Conservation (phyloP, 2,329 filamentous ascomycete species). For the Chaetomiaceae sp. region DNA sequence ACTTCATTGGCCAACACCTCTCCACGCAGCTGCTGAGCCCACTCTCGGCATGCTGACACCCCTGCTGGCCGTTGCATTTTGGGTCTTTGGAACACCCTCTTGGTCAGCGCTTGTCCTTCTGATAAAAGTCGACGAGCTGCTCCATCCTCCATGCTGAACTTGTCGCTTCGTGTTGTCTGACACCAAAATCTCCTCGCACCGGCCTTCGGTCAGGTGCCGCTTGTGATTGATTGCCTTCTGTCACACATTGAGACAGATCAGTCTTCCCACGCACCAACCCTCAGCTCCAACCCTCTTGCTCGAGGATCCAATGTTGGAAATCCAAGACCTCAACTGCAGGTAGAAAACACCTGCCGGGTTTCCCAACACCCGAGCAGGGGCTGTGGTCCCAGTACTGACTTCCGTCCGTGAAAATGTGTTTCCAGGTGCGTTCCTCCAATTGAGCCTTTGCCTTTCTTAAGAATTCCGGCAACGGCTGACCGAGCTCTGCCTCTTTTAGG, state of each 20-base stretch:
- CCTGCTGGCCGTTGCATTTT: slow-evolving; percentile 2
- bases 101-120: neutral
- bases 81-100: neutral
- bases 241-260: neutral
- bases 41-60: slow-evolving; percentile 5
- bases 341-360: too few species aligned
- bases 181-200: neutral
- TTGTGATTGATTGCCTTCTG: neutral
- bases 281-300: neutral
- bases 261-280: too few species aligned
- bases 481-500: slow-evolving; percentile 6
- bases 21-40: slow-evolving; percentile 10
- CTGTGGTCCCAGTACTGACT: too few species aligned
- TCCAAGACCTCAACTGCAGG: too few species aligned
- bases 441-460: too few species aligned
- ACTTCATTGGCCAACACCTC: slow-evolving; percentile 16
- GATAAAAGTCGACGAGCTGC: neutral
- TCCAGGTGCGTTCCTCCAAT: slow-evolving; percentile 13
- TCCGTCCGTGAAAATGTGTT: slow-evolving; percentile 11
- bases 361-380: too few species aligned
- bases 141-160: neutral
- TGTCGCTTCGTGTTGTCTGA: neutral
- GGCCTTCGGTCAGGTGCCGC: neutral
- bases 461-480: slow-evolving; percentile 6
- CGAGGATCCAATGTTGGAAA: too few species aligned